Conservation (phyloP, 441 rosid genomes). For the Brassica hybrid region DNA sequence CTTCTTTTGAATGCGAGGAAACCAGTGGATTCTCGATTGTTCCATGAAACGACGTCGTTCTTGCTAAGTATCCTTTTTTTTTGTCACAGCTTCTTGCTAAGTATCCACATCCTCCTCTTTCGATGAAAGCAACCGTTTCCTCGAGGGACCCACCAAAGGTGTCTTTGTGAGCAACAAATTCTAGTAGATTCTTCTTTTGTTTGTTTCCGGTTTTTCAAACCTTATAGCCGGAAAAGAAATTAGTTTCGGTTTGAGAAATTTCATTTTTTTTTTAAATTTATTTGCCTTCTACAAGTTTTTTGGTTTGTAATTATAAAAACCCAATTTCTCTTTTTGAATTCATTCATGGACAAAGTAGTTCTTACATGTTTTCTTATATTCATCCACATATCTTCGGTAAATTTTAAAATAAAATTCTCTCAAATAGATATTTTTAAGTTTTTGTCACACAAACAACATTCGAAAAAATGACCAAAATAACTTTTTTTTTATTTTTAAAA, state of each 20-base stretch:
- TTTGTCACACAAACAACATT: no score
- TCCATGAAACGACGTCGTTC: conserved; percentile 53
- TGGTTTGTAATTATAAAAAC: neutral
- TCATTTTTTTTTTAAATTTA: neutral
- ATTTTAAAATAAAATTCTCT: no score
- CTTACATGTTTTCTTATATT: neutral
- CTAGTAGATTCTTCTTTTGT: conserved; percentile 15
- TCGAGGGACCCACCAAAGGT: neutral
- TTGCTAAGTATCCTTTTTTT: no score
- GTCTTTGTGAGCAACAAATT: conserved; percentile 1
- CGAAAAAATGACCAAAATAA: no score
- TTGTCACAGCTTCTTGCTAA: no score
- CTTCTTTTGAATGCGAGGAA: conserved; percentile 42
- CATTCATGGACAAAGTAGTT: neutral
- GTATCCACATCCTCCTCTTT: neutral
- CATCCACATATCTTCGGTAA: no score
- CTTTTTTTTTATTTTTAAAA: no score
- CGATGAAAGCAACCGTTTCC: neutral
- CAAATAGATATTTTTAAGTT: no score
- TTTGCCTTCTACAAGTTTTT: no score
- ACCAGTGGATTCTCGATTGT: conserved; percentile 60
- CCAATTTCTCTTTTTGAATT: neutral
- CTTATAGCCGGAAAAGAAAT: neutral
- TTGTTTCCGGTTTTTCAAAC: neutral
- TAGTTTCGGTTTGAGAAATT: neutral